Conservation (phyloP, 2,329 filamentous ascomycete species). For the Ceratocystis colombiana region DNA sequence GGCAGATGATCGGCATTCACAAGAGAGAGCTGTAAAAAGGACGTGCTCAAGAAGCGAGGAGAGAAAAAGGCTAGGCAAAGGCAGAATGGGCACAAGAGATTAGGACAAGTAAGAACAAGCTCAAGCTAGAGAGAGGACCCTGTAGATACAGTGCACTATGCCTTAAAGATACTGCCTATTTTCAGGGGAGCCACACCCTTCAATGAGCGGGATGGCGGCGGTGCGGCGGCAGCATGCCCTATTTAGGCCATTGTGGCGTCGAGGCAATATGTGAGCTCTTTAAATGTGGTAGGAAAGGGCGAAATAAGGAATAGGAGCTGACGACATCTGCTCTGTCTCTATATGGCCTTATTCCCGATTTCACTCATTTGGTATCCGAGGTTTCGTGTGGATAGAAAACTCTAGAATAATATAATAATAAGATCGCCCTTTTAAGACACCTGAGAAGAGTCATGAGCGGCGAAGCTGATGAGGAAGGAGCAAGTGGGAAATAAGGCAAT, state of each 20-base stretch:
- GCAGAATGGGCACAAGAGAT: not conserved
- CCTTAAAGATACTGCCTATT: not conserved
- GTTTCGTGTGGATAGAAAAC: not conserved
- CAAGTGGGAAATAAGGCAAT: not conserved
- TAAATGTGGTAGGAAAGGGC: not conserved
- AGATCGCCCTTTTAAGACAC: too few species aligned
- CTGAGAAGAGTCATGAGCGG: too few species aligned
- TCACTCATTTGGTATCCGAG: too few species aligned
- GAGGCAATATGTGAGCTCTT: slow-evolving; percentile 1
- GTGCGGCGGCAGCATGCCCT: slow-evolving; percentile 3
- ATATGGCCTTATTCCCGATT: too few species aligned
- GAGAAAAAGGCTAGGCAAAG: not conserved
- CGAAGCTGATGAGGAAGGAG: too few species aligned
- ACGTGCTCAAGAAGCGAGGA: slow-evolving; percentile 1
- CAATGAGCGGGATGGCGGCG: not conserved
- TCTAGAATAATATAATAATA: not conserved
- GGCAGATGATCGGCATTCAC: slow-evolving; percentile 9
- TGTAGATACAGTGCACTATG: not conserved
- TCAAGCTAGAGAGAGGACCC: not conserved
- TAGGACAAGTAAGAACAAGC: not conserved
- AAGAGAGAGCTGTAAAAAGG: slow-evolving; percentile 5
- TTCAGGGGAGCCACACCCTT: not conserved
- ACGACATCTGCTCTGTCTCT: not conserved
- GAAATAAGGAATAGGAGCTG: not conserved
- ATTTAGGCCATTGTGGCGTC: not conserved